Conservation (phyloP, 192 early-diverging fungal genomes). For the Backusella liffmaniae region DNA sequence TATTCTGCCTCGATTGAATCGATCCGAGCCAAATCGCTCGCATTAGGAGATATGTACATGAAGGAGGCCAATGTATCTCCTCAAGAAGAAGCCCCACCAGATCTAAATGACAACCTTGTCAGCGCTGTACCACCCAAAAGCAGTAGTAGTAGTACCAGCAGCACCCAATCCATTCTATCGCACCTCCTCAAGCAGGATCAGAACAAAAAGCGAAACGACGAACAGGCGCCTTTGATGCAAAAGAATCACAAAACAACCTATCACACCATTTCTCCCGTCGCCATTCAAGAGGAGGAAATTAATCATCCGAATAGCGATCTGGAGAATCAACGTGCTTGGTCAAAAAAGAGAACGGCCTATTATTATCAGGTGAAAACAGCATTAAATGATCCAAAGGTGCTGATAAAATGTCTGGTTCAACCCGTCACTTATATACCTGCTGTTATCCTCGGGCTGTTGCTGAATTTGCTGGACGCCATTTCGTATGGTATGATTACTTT, state of each 20-base stretch:
- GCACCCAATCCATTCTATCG: conserved; percentile 22
- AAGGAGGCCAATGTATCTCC: conserved; percentile 4
- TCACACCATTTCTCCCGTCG: background rate
- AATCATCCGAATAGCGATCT: background rate
- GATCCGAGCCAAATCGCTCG: conserved; percentile 40
- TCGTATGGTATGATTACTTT: conserved; percentile 92
- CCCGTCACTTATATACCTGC: conserved; percentile 80
- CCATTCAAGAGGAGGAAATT: background rate
- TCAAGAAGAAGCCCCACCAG: background rate
- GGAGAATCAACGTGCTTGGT: background rate
- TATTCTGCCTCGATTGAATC: conserved; percentile 43
- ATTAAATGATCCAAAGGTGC: conserved; percentile 9
- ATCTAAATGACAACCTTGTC: background rate
- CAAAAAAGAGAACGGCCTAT: background rate
- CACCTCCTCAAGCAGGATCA: conserved; percentile 11
- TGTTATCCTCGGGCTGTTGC: conserved; percentile 83
- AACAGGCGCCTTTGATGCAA: background rate
- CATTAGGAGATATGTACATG: conserved; percentile 31
- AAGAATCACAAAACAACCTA: background rate
- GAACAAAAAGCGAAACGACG: background rate
- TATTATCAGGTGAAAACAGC: background rate
- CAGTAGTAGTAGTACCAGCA: background rate
- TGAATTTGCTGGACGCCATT: conserved; percentile 92
- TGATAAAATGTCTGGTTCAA: conserved; percentile 32
- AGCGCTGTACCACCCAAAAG: background rate